Percentiles rank a stretch among this genome's conserved stretches.
Conservation (phyloP, 345 rosid species). For the Stellera chamaejasme region DNA sequence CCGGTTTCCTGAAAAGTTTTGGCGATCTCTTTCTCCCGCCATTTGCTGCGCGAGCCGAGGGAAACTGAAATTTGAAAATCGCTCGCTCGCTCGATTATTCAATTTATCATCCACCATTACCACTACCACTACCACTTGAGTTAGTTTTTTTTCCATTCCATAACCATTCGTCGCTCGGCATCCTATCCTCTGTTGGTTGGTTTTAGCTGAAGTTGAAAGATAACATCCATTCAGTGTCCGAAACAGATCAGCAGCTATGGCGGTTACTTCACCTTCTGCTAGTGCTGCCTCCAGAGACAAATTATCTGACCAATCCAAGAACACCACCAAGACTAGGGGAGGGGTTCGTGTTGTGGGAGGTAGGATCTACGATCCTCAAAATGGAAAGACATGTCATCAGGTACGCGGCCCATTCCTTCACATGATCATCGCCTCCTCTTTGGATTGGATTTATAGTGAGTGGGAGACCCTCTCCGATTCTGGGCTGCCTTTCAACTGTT, state of each 20-base stretch:
- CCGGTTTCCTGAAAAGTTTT: no score
- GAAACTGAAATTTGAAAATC: no score
- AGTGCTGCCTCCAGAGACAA: neutral
- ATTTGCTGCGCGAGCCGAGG: no score
- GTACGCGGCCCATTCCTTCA: slow-evolving; percentile 17
- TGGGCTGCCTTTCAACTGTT: neutral
- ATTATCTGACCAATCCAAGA: slow-evolving; percentile 19
- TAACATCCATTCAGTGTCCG: no score
- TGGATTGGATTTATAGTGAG: neutral
- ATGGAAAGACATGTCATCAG: slow-evolving; percentile 78
- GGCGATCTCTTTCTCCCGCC: no score
- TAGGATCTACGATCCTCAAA: slow-evolving; percentile 45
- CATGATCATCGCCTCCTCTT: neutral
- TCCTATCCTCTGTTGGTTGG: no score
- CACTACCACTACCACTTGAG: no score
- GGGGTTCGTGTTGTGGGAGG: slow-evolving; percentile 42
- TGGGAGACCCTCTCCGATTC: neutral
- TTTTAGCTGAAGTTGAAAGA: no score
- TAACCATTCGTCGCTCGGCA: no score
- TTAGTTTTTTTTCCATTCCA: no score
- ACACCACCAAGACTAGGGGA: slow-evolving; percentile 8
- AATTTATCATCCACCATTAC: no score
- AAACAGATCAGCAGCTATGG: neutral
- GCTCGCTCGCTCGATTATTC: no score
- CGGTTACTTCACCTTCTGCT: slow-evolving; percentile 3